Conservation (phyloP, 2,329 filamentous ascomycete species). For the Karstenula rhodostoma region DNA sequence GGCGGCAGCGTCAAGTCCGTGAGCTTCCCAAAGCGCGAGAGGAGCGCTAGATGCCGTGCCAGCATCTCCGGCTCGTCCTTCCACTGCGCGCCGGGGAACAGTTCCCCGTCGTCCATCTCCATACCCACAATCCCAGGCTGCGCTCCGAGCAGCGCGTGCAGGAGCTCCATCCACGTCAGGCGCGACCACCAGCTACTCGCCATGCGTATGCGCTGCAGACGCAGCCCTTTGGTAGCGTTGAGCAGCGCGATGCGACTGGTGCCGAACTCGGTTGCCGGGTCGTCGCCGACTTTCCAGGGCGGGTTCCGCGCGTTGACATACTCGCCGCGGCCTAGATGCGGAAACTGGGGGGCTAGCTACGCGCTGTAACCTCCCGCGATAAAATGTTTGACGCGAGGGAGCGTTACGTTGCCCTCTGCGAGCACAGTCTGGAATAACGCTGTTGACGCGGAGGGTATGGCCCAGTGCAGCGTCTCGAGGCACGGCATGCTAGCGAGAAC, state of each 20-base stretch:
- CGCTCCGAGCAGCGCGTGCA: background rate
- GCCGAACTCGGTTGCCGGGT: background rate
- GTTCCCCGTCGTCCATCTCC: background rate
- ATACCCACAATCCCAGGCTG: background rate
- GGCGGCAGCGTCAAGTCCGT: background rate
- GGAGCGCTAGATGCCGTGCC: background rate
- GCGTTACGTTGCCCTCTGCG: constrained; percentile 1
- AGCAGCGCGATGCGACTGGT: background rate
- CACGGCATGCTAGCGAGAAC: constrained; percentile 11
- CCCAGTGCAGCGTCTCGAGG: constrained; percentile 6
- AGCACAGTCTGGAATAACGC: constrained; percentile 2
- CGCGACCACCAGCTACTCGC: background rate
- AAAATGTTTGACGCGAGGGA: constrained; percentile 6
- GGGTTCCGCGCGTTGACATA: background rate
- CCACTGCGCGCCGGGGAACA: background rate
- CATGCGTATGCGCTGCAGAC: background rate
- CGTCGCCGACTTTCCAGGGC: background rate
- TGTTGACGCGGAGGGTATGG: background rate
- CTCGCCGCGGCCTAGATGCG: constrained; percentile 4
- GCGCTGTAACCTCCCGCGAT: background rate
- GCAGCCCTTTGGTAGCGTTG: constrained; percentile 1
- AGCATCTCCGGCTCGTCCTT: background rate
- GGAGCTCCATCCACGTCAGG: background rate
- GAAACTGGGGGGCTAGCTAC: constrained; percentile 7
- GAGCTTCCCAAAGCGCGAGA: background rate